Evolutionary conservation across 768 basidiomycete species (phyloP).

Genomic region (Trametes cingulata): DNA sequence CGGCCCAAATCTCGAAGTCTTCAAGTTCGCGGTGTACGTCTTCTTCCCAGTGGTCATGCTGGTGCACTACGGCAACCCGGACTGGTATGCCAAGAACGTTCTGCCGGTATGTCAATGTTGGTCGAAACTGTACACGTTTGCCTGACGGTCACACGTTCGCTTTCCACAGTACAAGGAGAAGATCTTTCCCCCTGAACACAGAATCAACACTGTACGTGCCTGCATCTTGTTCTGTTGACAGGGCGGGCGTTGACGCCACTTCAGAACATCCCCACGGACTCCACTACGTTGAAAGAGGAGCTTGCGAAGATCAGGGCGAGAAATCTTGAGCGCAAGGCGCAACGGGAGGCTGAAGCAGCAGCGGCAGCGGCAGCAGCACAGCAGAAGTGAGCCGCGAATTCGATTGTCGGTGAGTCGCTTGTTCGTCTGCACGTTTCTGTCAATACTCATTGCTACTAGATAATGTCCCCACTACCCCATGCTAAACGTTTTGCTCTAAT

Average conservation of each 20-base stretch:
- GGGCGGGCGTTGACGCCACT: background rate
- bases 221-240: background rate
- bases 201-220: conserved; percentile 50
- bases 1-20: conserved; percentile 82
- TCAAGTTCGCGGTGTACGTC: conserved; percentile 87
- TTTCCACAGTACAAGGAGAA: conserved; percentile 75
- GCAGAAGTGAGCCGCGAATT: conserved; percentile 1
- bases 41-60: conserved; percentile 81
- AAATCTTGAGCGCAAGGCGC: conserved; percentile 45
- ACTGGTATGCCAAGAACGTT: conserved; percentile 81
- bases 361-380: conserved; percentile 6
- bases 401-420: background rate
- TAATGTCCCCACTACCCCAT: background rate
- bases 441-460: background rate
- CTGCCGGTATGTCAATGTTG: conserved; percentile 55
- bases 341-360: conserved; percentile 36
- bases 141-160: background rate
- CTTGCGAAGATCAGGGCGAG: conserved; percentile 71
- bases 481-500: conserved; percentile 6
- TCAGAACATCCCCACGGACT: conserved; percentile 67
- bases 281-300: conserved; percentile 64
- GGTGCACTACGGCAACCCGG: conserved; percentile 84
- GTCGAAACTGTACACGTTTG: background rate
- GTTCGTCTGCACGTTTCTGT: background rate
- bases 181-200: conserved; percentile 65